A percentile compares a stretch with the other conserved stretches of the same genome.
phyloP scores from a whole-genome alignment of 176 grass and related monocot species.

The Oryza glumipatula region DNA sequence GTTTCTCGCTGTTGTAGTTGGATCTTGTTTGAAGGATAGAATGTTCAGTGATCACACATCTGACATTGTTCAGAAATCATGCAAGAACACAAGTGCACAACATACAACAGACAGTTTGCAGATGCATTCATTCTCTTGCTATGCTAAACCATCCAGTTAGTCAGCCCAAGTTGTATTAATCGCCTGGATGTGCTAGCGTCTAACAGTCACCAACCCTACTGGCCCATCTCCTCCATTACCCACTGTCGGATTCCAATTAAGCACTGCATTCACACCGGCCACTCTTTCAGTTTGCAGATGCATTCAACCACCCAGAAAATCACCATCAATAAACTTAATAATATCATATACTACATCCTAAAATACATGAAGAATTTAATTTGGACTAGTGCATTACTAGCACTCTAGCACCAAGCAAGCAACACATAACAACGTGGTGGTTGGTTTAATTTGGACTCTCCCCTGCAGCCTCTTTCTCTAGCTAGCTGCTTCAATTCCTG shows the following conservation, averaged over 20 bases:
- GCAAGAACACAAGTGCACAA: too few relatives aligned
- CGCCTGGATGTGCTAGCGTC: background rate
- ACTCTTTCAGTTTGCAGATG: too few relatives aligned
- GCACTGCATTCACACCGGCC: background rate
- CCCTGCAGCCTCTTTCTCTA: too few relatives aligned
- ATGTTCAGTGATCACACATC: too few relatives aligned
- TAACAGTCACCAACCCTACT: constrained; percentile 25
- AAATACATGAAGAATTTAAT: too few relatives aligned
- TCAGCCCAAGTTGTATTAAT: background rate
- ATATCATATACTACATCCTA: too few relatives aligned
- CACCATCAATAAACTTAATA: background rate
- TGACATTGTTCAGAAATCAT: too few relatives aligned
- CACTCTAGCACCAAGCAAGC: background rate
- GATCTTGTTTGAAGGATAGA: too few relatives aligned
- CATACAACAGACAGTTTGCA: too few relatives aligned
- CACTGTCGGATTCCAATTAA: background rate
- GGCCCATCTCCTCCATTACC: background rate
- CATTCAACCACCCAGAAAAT: background rate
- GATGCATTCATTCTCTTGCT: background rate
- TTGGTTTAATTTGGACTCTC: background rate
- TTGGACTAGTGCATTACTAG: background rate
- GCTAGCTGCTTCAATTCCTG: background rate
- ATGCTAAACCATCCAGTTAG: too few relatives aligned
- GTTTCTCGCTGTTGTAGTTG: too few relatives aligned
- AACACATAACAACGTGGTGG: background rate